phyloP scores from a whole-genome alignment of 2,329 filamentous ascomycete species.

The Didymella glomerata region DNA sequence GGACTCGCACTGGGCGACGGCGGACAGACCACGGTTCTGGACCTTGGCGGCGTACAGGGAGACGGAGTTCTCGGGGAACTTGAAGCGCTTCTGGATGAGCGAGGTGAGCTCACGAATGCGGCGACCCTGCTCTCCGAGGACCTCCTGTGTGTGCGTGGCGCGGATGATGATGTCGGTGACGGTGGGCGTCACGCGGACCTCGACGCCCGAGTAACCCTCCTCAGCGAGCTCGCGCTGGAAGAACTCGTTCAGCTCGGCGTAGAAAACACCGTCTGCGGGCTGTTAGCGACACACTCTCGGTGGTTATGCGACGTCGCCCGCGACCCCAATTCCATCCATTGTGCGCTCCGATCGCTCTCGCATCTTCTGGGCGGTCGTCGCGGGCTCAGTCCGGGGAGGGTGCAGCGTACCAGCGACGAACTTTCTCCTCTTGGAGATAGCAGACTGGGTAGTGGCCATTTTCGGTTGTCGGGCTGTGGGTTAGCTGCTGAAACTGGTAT shows the following conservation, averaged over 20 bases:
- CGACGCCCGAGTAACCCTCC: conserved; percentile 99
- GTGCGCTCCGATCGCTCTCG: conserved; percentile 5
- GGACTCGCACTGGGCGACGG: conserved; percentile 99
- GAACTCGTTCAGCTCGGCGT: conserved; percentile 99
- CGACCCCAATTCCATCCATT: conserved; percentile 7
- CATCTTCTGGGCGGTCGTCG: background rate
- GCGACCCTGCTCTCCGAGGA: conserved; percentile 99
- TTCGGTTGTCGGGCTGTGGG: conserved; percentile 43
- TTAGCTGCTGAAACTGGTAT: conserved; percentile 52
- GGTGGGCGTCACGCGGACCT: conserved; percentile 99
- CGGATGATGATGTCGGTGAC: conserved; percentile 99
- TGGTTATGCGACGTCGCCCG: conserved; percentile 15
- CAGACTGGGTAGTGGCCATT: conserved; percentile 54
- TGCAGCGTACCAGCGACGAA: conserved; percentile 59
- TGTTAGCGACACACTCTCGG: conserved; percentile 33
- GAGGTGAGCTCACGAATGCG: conserved; percentile 99
- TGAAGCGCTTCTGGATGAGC: conserved; percentile 99
- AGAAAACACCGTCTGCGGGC: conserved; percentile 91
- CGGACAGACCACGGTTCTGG: conserved; percentile 99
- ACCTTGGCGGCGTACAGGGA: conserved; percentile 99
- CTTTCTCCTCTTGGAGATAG: conserved; percentile 82
- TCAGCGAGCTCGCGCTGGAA: conserved; percentile 99
- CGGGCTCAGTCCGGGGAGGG: conserved; percentile 23
- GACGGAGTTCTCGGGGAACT: conserved; percentile 99
- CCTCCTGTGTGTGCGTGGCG: conserved; percentile 99